Evolutionary conservation across 2,329 filamentous ascomycete genomes (phyloP).

Genomic region (Colletotrichum melonis): DNA sequence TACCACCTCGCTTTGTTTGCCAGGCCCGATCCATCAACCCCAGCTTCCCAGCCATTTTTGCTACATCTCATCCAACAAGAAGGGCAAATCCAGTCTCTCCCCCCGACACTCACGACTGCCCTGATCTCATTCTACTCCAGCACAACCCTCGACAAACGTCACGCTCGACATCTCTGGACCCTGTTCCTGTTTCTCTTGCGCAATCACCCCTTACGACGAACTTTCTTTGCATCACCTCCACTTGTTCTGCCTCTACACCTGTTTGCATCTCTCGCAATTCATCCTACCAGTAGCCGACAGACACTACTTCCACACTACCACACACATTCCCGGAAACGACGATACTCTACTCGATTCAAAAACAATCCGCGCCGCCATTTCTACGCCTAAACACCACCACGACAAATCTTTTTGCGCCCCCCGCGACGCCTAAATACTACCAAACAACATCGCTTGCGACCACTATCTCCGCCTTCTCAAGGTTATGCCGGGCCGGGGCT

Average conservation of each 20-base stretch:
- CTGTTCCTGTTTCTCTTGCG: constrained; percentile 12
- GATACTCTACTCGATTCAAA: constrained; percentile 30
- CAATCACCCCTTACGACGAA: constrained; percentile 24
- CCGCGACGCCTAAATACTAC: constrained; percentile 7
- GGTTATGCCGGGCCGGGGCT: constrained; percentile 36
- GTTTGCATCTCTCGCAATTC: constrained; percentile 33
- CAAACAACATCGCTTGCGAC: constrained; percentile 15
- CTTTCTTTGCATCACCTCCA: constrained; percentile 29
- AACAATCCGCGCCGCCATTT: constrained; percentile 32
- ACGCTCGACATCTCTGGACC: constrained; percentile 28
- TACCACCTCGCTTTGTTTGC: constrained; percentile 34
- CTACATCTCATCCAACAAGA: constrained; percentile 32
- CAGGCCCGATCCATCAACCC: constrained; percentile 33
- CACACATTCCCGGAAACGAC: constrained; percentile 34
- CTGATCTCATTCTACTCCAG: constrained; percentile 25
- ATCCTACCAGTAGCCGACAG: constrained; percentile 34
- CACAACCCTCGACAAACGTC: constrained; percentile 19
- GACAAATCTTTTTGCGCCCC: constrained; percentile 11
- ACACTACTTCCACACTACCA: neutral
- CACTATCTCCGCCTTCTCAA: neutral
- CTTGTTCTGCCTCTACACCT: constrained; percentile 28
- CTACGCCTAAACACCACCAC: constrained; percentile 26
- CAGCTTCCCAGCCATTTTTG: constrained; percentile 37
- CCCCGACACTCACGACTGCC: constrained; percentile 34
- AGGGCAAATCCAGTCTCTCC: constrained; percentile 29